Base-by-base conservation (phyloP, 1,284 basidiomycete species). In the Puccinia polysora region DNA sequence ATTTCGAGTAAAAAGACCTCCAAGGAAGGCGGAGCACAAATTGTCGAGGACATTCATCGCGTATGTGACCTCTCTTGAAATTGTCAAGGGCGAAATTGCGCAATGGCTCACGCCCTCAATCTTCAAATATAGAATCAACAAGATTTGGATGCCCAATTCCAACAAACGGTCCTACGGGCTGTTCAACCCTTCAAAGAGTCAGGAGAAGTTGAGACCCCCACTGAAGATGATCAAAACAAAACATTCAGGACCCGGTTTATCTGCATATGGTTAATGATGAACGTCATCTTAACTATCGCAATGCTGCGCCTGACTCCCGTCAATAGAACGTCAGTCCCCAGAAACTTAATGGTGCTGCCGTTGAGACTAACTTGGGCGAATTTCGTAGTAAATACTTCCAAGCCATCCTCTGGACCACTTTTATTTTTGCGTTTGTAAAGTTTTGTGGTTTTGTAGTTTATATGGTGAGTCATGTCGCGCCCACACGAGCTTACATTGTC, bases 141-240 rank as follows among this genome's bases (percentile, higher is more conserved):
- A 76, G 92, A 96, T 79, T 87, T 97, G 58, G 94, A 97, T 79
- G 86, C 87, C 20, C 86, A 87, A 40, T 97, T 97, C 84, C 90
- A 92, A 81, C 88, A 90, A 77, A 96, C 94, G 0, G 94, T 97
- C 3, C 88, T 87, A n/a, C 89, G 95, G 71, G 94, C 94, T 0
- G 86, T 97, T 63, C 88, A 90, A 50, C 92, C 93, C 78, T 81
- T 89, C 74, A 84, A 88, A 25, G 83, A 83, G 40, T 86, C 87
- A 75, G 88, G 89, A 69, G 86, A 80, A 0, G 70, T 83, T 3
- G 91, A 95, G 78, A 59, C 38, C 30, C 74, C 74, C 30, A 73
- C 49, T 28, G 43, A 50, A 34, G 80, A 80, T 73, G 91, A 93
- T 78, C 84, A 88, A 80, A 95, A 95, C 83, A 90, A 88, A 82